phyloP scores from a whole-genome alignment of 257 asterid species.

The Linaria vulgaris region DNA sequence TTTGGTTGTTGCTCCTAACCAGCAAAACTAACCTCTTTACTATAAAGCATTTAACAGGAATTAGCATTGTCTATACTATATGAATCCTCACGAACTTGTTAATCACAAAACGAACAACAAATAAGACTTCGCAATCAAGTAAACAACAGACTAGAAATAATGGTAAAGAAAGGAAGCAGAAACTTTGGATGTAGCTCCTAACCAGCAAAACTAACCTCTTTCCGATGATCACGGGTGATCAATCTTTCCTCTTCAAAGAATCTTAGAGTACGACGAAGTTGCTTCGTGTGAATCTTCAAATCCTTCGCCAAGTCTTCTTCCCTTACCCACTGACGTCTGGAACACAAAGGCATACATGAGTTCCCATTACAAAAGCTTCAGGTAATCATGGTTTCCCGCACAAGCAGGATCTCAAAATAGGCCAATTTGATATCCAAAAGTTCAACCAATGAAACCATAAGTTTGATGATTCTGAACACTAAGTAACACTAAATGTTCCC shows the following conservation, averaged over 20 bases:
- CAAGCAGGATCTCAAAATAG: neutral
- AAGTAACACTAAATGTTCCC: slow-evolving; percentile 2
- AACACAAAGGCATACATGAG: slow-evolving; percentile 26
- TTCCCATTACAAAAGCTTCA: slow-evolving; percentile 18
- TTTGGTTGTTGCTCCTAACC: slow-evolving; percentile 6
- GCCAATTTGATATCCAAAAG: neutral
- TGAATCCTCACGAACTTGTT: neutral
- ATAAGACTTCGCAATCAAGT: slow-evolving; percentile 21
- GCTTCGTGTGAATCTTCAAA: slow-evolving; percentile 94
- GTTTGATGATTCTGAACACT: neutral
- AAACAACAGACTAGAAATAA: slow-evolving; percentile 22
- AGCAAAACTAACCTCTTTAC: slow-evolving; percentile 44
- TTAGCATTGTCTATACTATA: slow-evolving; percentile 6
- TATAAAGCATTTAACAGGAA: neutral
- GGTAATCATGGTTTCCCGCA: slow-evolving; percentile 18
- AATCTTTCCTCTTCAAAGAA: slow-evolving; percentile 95
- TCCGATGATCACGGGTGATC: slow-evolving; percentile 89
- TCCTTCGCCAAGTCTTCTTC: slow-evolving; percentile 99
- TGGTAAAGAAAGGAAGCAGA: slow-evolving; percentile 21
- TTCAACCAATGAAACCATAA: neutral
- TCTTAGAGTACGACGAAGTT: slow-evolving; percentile 86
- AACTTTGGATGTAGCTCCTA: slow-evolving; percentile 12
- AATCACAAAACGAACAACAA: neutral
- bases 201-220: slow-evolving; percentile 61
- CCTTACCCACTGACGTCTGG: slow-evolving; percentile 91